Conservation (phyloP, 495 filamentous ascomycete genomes). For the Talaromyces nanjingensis region DNA sequence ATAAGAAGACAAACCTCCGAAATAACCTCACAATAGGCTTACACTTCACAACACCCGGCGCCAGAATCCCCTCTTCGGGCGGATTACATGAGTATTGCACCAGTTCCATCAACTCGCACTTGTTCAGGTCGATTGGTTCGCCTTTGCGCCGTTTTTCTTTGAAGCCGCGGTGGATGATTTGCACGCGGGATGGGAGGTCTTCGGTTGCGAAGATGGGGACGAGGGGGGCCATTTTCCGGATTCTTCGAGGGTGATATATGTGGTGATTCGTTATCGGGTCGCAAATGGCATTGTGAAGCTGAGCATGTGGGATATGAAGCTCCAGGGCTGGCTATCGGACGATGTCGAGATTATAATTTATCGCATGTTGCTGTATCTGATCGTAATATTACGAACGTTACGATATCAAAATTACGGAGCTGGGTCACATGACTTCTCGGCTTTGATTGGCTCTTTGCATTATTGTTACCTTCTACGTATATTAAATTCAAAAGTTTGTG, state of each 20-base stretch:
- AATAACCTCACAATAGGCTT: conserved; percentile 71
- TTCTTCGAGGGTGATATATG: background rate
- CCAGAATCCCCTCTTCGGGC: conserved; percentile 45
- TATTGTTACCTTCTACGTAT: background rate
- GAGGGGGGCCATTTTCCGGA: conserved; percentile 33
- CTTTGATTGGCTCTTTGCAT: background rate
- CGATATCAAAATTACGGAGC: background rate
- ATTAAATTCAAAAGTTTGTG: background rate
- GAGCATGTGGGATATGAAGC: background rate
- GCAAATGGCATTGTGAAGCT: background rate
- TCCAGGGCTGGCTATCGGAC: background rate
- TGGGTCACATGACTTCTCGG: background rate
- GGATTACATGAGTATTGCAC: conserved; percentile 74
- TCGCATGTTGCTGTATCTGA: background rate
- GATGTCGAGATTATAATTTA: background rate
- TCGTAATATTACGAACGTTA: background rate
- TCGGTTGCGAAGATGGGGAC: conserved; percentile 33
- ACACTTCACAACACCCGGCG: conserved; percentile 57
- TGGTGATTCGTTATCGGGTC: background rate
- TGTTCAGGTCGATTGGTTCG: conserved; percentile 46
- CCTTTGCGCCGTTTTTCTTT: conserved; percentile 39
- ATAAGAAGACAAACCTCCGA: conserved; percentile 52
- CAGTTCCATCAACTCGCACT: conserved; percentile 70
- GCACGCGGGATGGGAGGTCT: conserved; percentile 34
- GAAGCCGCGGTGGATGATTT: conserved; percentile 34